Base-by-base conservation (phyloP, 768 basidiomycete genomes). In the Xerocomellus dryophilus region DNA sequence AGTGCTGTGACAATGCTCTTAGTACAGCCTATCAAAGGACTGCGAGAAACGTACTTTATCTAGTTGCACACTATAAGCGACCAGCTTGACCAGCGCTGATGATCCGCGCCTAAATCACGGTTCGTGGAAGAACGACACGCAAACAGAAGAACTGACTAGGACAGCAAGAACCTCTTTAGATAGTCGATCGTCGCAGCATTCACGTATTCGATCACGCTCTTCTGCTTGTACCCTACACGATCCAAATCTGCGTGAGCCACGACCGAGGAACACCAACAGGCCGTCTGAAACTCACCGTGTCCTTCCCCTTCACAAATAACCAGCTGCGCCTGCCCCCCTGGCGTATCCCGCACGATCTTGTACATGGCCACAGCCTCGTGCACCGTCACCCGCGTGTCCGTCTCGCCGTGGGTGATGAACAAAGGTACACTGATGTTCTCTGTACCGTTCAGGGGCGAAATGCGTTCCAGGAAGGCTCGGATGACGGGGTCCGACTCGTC, bases 251-350 rank as follows among this genome's bases (percentile, higher is more conserved):
- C 43, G 17, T 61, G 15, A 63, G 58, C 36, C 44, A 31, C 29
- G 10, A 27, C 32, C 12, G 17, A 35, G 7, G 31, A 45, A 35
- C 4, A 25, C 14, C 34, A 29, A 8, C 23, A 27, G 46, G 17
- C 43, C n/a, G 25, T 5, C 15, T 20, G 36, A 38, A 3, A 14
- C 75, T 48, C 35, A 76, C 76, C 76, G 44, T 76, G 75, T 17
- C 76, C 75, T 51, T 77, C 75, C 47, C 70, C 68, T 51, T 72
- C 74, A 46, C 76, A 75, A 40, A 74, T 66, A 51, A 74, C 70
- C 50, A 76, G 48, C 45, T 76, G 75, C 6, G 66, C 62, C 35
- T 65, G 62, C 39, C 70, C 65, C 29, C 59, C 69, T 3, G 40
- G 53, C 7, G 27, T 54, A 25, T 61, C 54, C 18, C 54, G 49